Evolutionary conservation across 1,284 basidiomycete species (phyloP), one percentile per base, ranked within the genome.

Genomic region (Tetrapyrgos nigripes): DNA sequence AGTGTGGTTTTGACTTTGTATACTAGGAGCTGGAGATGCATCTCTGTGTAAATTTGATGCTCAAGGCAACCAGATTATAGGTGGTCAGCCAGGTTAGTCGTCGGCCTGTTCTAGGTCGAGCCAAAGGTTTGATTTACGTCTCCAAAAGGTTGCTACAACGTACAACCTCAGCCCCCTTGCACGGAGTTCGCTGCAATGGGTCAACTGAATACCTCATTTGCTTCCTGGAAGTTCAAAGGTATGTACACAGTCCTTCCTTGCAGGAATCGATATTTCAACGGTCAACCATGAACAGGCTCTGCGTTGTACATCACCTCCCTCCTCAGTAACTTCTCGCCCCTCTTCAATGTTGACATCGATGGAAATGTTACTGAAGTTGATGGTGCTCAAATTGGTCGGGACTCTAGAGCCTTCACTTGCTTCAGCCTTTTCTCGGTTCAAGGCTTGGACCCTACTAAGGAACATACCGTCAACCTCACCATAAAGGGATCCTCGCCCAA

Each of bases 221-320:
- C n/a, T 24, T 48, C 46, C 8, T 48, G 46, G 46, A 48, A 48
- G 24, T 48, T 48, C 21, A 48, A 48, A 48, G 46, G 46, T 24
- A 6, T n/a, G 46, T 48, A 27, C 4, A 19, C 4, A 17, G 21
- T 40, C 37, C n/a, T n/a, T n/a, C n/a, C n/a, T n/a, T n/a, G n/a
- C n/a, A 4, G 4, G 3, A 28, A 19, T 17, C 6, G 6, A 3
- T 21, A 24, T 24, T 21, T 46, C 6, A 24, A 13, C 45, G 13
- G 26, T 14, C 21, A 9, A 11, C 2, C 19, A 11, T 46, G 4
- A 17, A 40, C 2, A 48, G 46, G 46, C 24, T 48, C 46, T 13
- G 46, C 46, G n/a, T n/a, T 48, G 29, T 26, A 26, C 19, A 48
- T 48, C 14, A 21, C n/a, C 26, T 48, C 46, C 2, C 46, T 48